A percentile compares a stretch with the other conserved stretches of the same genome.
Conservation (phyloP, 1,139 yeast genomes). For the Sugiyamaella neomexicana region DNA sequence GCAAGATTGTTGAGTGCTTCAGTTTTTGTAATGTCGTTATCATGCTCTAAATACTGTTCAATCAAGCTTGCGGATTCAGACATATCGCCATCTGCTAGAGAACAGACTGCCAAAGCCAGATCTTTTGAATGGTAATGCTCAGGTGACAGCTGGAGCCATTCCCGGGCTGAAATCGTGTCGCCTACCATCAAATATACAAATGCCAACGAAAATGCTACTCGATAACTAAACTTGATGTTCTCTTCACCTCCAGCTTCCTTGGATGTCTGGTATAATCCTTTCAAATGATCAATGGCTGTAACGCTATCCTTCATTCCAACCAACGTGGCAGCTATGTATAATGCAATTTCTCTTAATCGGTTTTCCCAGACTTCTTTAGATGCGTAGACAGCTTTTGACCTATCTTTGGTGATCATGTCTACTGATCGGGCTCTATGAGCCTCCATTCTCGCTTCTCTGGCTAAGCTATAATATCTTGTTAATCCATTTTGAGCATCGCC, state of each 20-base stretch:
- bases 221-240: constrained; percentile 21
- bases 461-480: constrained; percentile 32
- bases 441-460: constrained; percentile 36
- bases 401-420: constrained; percentile 3
- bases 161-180: constrained; percentile 35
- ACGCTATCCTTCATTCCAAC: constrained; percentile 37
- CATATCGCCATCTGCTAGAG: constrained; percentile 37
- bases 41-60: constrained; percentile 6
- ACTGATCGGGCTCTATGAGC: constrained; percentile 13
- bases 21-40: not conserved
- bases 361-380: constrained; percentile 29
- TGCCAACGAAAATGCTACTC: constrained; percentile 30
- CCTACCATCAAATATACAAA: constrained; percentile 35
- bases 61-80: constrained; percentile 18
- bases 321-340: constrained; percentile 38
- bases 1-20: constrained; percentile 31
- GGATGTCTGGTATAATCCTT: constrained; percentile 29
- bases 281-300: constrained; percentile 38
- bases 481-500: constrained; percentile 34
- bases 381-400: constrained; percentile 5
- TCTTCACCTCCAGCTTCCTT: constrained; percentile 15
- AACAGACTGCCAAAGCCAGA: constrained; percentile 30
- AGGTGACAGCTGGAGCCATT: constrained; percentile 33
- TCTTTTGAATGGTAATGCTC: constrained; percentile 16
- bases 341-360: constrained; percentile 36